phyloP scores from a whole-genome alignment of 2,329 filamentous ascomycete species.

The Lasiodiplodia gonubiensis region DNA sequence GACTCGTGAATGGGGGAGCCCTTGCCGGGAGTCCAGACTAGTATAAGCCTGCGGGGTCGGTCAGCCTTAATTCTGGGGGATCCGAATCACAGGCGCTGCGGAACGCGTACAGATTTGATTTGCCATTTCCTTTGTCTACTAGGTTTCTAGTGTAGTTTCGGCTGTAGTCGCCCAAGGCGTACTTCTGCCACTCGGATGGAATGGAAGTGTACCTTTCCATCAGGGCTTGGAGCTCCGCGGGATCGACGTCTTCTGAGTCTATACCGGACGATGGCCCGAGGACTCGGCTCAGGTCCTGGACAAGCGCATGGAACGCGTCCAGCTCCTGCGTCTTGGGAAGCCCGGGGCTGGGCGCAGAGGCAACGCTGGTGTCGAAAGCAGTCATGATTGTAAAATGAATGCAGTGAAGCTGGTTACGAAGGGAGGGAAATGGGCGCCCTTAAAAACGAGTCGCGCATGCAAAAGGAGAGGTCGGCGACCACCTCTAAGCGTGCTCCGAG shows the following conservation, averaged over 20 bases:
- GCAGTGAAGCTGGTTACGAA: neutral
- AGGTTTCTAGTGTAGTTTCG: constrained; percentile 84
- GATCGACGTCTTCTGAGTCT: constrained; percentile 80
- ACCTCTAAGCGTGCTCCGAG: constrained; percentile 15
- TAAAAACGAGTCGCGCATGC: constrained; percentile 5
- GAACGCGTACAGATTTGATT: constrained; percentile 67
- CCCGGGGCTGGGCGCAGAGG: constrained; percentile 3
- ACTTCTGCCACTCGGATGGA: constrained; percentile 73
- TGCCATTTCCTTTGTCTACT: constrained; percentile 86
- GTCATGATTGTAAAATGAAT: constrained; percentile 21
- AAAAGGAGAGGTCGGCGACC: constrained; percentile 23
- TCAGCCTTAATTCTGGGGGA: constrained; percentile 33
- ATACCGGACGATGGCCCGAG: constrained; percentile 83
- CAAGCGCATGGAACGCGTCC: constrained; percentile 69
- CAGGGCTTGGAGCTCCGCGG: constrained; percentile 69
- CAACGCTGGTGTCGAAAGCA: constrained; percentile 21
- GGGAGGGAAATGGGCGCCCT: neutral
- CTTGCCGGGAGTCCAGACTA: constrained; percentile 88
- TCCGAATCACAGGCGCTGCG: constrained; percentile 3
- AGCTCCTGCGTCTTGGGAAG: constrained; percentile 21
- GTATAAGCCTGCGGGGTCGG: constrained; percentile 66
- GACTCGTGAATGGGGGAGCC: constrained; percentile 82
- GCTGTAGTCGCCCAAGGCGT: constrained; percentile 73
- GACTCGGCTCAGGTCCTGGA: constrained; percentile 72
- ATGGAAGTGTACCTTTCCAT: constrained; percentile 78